Base-by-base conservation (phyloP, 306 rosid species). In the Clitoria ternatea region DNA sequence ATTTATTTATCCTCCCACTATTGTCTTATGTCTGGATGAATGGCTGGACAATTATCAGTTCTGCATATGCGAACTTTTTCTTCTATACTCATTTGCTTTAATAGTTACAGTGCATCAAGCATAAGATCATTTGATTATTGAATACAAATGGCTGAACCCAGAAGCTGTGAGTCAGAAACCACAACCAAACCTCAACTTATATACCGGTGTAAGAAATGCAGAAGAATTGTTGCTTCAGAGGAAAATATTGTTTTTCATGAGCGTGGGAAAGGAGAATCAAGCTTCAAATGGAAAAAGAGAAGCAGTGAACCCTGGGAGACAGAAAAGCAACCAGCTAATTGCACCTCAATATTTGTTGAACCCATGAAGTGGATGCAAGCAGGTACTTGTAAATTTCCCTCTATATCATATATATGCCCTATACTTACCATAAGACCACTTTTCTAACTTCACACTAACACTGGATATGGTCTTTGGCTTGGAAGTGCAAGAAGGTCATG, bases 291-390 rank as follows among this genome's bases (percentile, higher is more conserved):
- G 97, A 83, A 70, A 22, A 90, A 84, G 85, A 82, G 88, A 74
- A 81, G 83, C 74, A 77, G 70, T 14, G 74, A 69, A 59, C 30
- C 78, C 60, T 54, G 36, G 66, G 85, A 76, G 29, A 15, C 4
- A 17, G 75, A 74, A 70, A 85, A 61, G 61, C 67, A 78, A 66
- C 77, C 74, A 60, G 57, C 70, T 62, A 86, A 88, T 33, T 90
- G 97, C 79, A 84, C 95, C 68, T 90, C 95, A 57, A 44, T 90
- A 53, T 90, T 90, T 80, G 97, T 90, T 9, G 95, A 88, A 72
- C 95, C 92, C 30, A 84, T 90, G 95, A 86, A 88, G 54, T 90
- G 97, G 97, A 90, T 90, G 97, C 90, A 86, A 81, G 36, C 95
- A 83, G 88, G 97, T 90, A 69, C 77, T 50, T 23, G 14, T 47